A percentile compares a stretch with the other conserved stretches of the same genome.
Conservation (phyloP, 1,284 basidiomycete species). For the Termitomyces sp. region DNA sequence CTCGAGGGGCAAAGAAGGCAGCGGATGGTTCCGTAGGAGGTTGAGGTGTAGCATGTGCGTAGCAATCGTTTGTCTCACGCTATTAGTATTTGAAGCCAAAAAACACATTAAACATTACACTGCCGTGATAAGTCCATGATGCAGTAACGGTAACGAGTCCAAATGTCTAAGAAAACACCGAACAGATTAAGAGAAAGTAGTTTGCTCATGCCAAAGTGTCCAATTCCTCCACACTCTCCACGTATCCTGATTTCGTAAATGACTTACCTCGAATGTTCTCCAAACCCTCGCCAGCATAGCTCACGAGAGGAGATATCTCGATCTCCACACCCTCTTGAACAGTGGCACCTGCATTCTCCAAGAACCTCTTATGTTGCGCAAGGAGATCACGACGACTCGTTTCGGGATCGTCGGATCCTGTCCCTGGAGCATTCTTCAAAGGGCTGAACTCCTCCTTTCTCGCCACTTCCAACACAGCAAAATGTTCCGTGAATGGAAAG, state of each 20-base stretch:
- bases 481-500: constrained; percentile 85
- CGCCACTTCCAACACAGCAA: constrained; percentile 87
- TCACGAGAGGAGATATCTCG: constrained; percentile 85
- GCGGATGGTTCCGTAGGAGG: constrained; percentile 47
- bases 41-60: constrained; percentile 20
- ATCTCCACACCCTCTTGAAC: constrained; percentile 74
- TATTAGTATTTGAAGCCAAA: not conserved
- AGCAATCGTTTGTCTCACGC: constrained; percentile 1
- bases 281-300: constrained; percentile 91
- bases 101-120: constrained; percentile 16
- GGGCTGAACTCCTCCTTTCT: constrained; percentile 93
- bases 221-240: constrained; percentile 36
- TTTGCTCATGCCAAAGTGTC: constrained; percentile 34
- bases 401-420: constrained; percentile 89
- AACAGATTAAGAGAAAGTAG: constrained; percentile 4
- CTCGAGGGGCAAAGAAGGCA: constrained; percentile 34
- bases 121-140: constrained; percentile 15
- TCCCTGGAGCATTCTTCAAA: constrained; percentile 95
- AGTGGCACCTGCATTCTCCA: constrained; percentile 74
- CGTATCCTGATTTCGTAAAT: constrained; percentile 52
- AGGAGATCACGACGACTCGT: constrained; percentile 89
- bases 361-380: constrained; percentile 85
- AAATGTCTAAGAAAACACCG: constrained; percentile 3
- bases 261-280: constrained; percentile 75
- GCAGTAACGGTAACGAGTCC: constrained; percentile 14